A percentile compares a stretch with the other conserved stretches of the same genome.
Evolutionary conservation across 2,329 filamentous ascomycete genomes (phyloP).

Genomic region (Sclerotinia trifoliorum): DNA sequence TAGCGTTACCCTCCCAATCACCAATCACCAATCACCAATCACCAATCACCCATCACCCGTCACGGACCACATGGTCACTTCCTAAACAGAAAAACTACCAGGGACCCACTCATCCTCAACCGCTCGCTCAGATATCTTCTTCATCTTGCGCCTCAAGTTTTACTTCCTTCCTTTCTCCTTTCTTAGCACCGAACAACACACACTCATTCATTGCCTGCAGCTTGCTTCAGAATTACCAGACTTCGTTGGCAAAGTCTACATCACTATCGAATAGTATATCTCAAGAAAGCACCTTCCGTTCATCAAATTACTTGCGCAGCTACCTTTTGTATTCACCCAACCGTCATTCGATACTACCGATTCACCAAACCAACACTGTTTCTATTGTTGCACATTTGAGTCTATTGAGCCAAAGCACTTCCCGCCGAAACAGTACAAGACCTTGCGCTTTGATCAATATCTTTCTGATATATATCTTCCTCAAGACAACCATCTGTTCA

Average conservation of each 20-base stretch:
- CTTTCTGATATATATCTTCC: conserved; percentile 17
- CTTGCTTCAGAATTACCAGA: conserved; percentile 15
- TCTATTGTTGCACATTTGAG: conserved; percentile 6
- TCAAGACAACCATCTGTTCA: conserved; percentile 1
- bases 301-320: background rate
- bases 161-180: background rate
- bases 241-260: conserved; percentile 24
- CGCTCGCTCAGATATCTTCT: conserved; percentile 9
- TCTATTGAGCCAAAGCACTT: conserved; percentile 9
- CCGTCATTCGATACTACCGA: background rate
- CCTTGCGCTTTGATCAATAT: conserved; percentile 13
- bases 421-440: conserved; percentile 10
- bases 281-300: background rate
- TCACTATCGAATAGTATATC: background rate
- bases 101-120: background rate
- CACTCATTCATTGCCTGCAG: background rate
- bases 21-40: no score
- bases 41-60: no score
- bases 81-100: background rate
- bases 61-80: background rate
- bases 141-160: background rate
- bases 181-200: background rate
- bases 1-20: conserved; percentile 1
- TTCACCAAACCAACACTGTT: conserved; percentile 8
- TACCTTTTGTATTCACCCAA: conserved; percentile 6